Percentiles rank a stretch among this genome's conserved stretches.
Evolutionary conservation across 164 flowering plant genomes (phyloP).

Genomic region (Nymphaea thermarum): DNA sequence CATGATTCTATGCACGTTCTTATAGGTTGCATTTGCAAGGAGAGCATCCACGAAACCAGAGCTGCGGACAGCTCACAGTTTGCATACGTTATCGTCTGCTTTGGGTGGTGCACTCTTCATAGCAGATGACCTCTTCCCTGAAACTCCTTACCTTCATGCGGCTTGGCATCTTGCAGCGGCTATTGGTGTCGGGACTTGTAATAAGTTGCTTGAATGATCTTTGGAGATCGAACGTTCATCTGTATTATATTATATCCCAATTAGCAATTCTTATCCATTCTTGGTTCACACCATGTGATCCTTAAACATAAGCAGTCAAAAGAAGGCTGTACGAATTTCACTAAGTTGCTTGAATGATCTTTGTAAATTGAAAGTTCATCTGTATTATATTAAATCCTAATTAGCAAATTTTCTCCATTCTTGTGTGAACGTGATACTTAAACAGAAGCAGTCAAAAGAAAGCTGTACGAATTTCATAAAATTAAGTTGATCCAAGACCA

Average conservation of each 20-base stretch:
- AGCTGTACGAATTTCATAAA: constrained; percentile 12
- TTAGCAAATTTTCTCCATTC: background rate
- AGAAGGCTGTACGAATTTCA: background rate
- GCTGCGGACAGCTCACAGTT: constrained; percentile 54
- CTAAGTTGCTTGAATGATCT: constrained; percentile 68
- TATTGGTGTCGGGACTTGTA: constrained; percentile 76
- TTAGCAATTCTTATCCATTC: background rate
- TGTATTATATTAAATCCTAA: background rate
- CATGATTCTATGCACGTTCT: background rate
- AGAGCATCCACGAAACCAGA: constrained; percentile 72
- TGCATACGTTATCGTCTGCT: constrained; percentile 76
- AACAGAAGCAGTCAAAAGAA: background rate
- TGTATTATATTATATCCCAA: background rate
- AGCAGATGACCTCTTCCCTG: constrained; percentile 78
- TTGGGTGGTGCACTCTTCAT: constrained; percentile 77
- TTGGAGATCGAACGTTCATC: background rate
- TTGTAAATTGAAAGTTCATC: background rate
- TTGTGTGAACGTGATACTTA: background rate
- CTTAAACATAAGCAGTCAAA: background rate
- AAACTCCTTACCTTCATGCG: constrained; percentile 81
- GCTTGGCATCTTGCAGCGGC: constrained; percentile 99
- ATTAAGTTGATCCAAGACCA: constrained; percentile 16
- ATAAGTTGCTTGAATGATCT: constrained; percentile 77
- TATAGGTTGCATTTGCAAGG: constrained; percentile 80
- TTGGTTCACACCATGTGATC: background rate